Evolutionary conservation across 768 basidiomycete genomes (phyloP).

Genomic region (Suillus spraguei): DNA sequence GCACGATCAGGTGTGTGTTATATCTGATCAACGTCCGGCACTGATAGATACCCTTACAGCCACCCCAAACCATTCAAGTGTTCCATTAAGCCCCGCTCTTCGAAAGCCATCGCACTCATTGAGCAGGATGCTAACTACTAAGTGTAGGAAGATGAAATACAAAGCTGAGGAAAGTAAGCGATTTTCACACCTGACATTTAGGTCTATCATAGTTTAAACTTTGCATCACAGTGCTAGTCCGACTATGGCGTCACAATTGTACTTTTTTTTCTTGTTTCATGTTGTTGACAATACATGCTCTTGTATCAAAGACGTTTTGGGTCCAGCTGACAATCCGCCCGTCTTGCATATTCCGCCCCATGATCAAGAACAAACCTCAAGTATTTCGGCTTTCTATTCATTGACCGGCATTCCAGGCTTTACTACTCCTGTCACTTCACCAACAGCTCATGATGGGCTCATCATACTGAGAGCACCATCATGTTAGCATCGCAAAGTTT

Average conservation of each 20-base stretch:
- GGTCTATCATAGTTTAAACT: too few relatives aligned
- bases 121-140: too few relatives aligned
- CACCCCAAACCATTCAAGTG: too few relatives aligned
- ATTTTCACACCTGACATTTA: neutral
- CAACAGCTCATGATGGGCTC: neutral
- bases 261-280: too few relatives aligned
- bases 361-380: neutral
- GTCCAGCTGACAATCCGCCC: neutral
- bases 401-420: neutral
- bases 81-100: too few relatives aligned
- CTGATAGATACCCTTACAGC: constrained; percentile 25
- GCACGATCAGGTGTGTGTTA: too few relatives aligned
- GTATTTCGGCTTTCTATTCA: neutral
- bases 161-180: too few relatives aligned
- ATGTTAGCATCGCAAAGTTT: neutral
- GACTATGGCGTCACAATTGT: too few relatives aligned
- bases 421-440: too few relatives aligned
- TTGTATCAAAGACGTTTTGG: neutral
- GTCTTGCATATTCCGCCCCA: neutral
- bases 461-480: neutral
- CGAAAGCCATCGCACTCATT: constrained; percentile 2
- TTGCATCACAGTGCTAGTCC: too few relatives aligned
- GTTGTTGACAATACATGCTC: neutral
- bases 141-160: too few relatives aligned
- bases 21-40: too few relatives aligned